Conservation (phyloP, 495 filamentous ascomycete species). For the Penicillium chermesinum region DNA sequence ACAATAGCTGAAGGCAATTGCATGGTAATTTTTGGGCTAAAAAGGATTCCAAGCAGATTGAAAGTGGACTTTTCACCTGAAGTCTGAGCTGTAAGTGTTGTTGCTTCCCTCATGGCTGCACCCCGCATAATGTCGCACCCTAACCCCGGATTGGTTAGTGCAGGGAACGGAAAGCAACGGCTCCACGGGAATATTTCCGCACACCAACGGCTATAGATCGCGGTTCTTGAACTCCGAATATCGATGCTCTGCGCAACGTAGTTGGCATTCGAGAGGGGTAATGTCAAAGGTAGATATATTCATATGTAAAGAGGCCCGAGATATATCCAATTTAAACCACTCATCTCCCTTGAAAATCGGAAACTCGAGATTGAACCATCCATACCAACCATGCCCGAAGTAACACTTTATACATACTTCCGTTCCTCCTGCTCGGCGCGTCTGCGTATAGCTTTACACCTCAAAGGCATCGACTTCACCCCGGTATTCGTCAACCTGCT, state of each 20-base stretch:
- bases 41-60: no score
- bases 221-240: background rate
- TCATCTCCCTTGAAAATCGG: no score
- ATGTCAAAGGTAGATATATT: background rate
- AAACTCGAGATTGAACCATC: no score
- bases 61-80: no score
- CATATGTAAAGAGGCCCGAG: no score
- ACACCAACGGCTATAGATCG: background rate
- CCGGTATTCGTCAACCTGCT: conserved; percentile 43
- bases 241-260: background rate
- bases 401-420: conserved; percentile 50
- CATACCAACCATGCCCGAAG: conserved; percentile 23
- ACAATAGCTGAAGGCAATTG: no score
- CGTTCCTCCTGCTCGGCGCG: conserved; percentile 53
- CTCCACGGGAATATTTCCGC: background rate
- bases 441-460: conserved; percentile 46
- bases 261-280: background rate
- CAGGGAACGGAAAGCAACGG: background rate
- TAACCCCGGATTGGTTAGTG: background rate
- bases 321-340: no score
- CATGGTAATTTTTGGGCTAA: no score
- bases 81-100: no score
- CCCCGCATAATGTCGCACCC: background rate
- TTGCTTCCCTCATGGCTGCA: no score
- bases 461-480: conserved; percentile 41